Evolutionary conservation across 805 yeast genomes (phyloP).

Genomic region (Kazachstania bromeliacearum): DNA sequence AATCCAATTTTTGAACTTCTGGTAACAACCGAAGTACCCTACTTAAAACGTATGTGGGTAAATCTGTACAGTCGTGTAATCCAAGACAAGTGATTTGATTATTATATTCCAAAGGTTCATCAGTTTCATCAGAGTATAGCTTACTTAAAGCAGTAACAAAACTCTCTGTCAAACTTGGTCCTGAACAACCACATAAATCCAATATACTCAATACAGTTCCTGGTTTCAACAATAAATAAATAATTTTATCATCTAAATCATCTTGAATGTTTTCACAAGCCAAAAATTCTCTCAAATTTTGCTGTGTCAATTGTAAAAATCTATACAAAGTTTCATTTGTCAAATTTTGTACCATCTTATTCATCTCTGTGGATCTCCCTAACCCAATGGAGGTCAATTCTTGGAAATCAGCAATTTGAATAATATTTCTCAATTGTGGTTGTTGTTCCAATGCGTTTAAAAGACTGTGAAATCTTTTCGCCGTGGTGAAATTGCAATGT

Average conservation of each 20-base stretch:
- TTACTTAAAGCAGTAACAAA: conserved; percentile 34
- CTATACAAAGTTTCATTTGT: conserved; percentile 61
- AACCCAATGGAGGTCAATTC: conserved; percentile 84
- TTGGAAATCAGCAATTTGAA: conserved; percentile 73
- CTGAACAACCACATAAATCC: conserved; percentile 86
- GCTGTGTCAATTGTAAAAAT: conserved; percentile 48
- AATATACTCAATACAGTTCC: conserved; percentile 47
- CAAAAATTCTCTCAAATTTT: conserved; percentile 66
- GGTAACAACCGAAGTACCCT: conserved; percentile 43
- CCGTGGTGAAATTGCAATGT: conserved; percentile 67
- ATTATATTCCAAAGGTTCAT: conserved; percentile 23
- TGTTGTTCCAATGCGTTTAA: conserved; percentile 43
- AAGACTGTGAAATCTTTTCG: conserved; percentile 69
- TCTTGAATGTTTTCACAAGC: conserved; percentile 80
- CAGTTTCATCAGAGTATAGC: conserved; percentile 11
- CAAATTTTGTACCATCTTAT: conserved; percentile 83
- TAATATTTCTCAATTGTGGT: conserved; percentile 43
- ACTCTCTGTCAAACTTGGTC: conserved; percentile 48
- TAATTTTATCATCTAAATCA: conserved; percentile 52
- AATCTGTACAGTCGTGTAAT: conserved; percentile 80
- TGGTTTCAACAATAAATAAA: conserved; percentile 22
- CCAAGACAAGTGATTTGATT: conserved; percentile 41
- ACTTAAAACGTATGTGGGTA: conserved; percentile 46
- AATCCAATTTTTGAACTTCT: conserved; percentile 58
- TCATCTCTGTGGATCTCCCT: conserved; percentile 85